A percentile compares a stretch with the other conserved stretches of the same genome.
These are phyloP conservation scores for Bullera alba DNA, from an alignment of 768 basidiomycete species.

Conservation along the genomic window DNA sequence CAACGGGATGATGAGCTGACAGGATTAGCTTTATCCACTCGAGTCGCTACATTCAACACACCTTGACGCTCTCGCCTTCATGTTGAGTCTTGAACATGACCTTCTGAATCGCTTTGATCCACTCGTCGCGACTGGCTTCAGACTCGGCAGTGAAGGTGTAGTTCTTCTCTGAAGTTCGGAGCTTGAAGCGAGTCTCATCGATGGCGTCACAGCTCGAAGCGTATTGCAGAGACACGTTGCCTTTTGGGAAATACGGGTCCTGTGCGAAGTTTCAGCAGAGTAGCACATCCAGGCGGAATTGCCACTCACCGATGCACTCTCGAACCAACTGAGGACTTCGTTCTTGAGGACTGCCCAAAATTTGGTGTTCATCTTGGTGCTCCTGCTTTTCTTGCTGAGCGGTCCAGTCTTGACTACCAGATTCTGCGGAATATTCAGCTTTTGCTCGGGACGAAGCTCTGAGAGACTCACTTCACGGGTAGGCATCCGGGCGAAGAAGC, in stretches of 20 bases:
- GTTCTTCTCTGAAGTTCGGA: slow-evolving; percentile 73
- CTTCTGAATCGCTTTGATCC: slow-evolving; percentile 90
- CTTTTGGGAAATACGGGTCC: slow-evolving; percentile 98
- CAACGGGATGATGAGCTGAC: slow-evolving; percentile 86
- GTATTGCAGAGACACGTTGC: slow-evolving; percentile 90
- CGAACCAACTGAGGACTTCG: slow-evolving; percentile 93
- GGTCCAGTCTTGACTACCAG: slow-evolving; percentile 88
- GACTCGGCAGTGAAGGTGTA: slow-evolving; percentile 44
- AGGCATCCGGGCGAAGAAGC: slow-evolving; percentile 95
- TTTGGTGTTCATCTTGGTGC: slow-evolving; percentile 85
- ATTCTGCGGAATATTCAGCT: slow-evolving; percentile 53
- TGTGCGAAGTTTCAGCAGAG: slow-evolving; percentile 40
- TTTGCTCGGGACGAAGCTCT: not conserved
- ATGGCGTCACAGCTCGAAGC: slow-evolving; percentile 77
- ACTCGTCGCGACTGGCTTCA: slow-evolving; percentile 48
- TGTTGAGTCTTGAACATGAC: slow-evolving; percentile 94
- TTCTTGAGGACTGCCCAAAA: slow-evolving; percentile 97
- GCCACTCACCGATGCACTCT: slow-evolving; percentile 70
- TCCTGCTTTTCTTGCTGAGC: slow-evolving; percentile 75
- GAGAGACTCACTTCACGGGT: slow-evolving; percentile 63
- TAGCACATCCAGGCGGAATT: not conserved
- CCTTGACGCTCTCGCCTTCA: slow-evolving; percentile 92
- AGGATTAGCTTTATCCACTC: not conserved
- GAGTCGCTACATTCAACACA: slow-evolving; percentile 43
- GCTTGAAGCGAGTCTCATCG: slow-evolving; percentile 69